phyloP scores from a whole-genome alignment of 2,329 filamentous ascomycete species.

The Fusarium brachygibbosum region DNA sequence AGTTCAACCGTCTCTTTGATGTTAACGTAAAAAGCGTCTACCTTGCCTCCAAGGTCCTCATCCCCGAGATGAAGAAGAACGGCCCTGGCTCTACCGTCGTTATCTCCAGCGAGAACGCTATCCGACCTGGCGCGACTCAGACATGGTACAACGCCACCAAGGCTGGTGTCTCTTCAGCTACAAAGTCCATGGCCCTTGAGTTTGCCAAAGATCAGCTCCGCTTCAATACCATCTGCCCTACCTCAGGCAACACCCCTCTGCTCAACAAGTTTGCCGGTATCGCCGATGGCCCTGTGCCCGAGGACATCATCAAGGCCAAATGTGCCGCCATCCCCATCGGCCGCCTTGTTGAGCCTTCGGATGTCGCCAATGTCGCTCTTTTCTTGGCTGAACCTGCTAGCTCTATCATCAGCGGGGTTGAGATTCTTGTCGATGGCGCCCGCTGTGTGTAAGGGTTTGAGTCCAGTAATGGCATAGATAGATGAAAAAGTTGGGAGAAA shows the following conservation, averaged over 20 bases:
- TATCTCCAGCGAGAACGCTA: constrained; percentile 33
- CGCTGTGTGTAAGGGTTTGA: constrained; percentile 23
- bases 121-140: constrained; percentile 21
- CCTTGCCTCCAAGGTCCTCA: constrained; percentile 28
- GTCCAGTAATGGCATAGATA: no score
- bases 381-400: constrained; percentile 38
- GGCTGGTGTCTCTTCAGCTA: constrained; percentile 29
- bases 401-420: constrained; percentile 37
- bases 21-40: constrained; percentile 32
- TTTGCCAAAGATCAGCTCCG: constrained; percentile 33
- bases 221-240: constrained; percentile 30
- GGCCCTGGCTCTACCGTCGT: constrained; percentile 31
- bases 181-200: constrained; percentile 32
- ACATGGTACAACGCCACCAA: constrained; percentile 36
- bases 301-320: constrained; percentile 35
- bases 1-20: constrained; percentile 22
- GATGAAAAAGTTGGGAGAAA: no score
- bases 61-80: constrained; percentile 36
- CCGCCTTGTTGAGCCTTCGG: constrained; percentile 36
- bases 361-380: constrained; percentile 41
- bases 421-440: constrained; percentile 39
- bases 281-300: constrained; percentile 32
- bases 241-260: constrained; percentile 25
- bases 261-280: constrained; percentile 38
- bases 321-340: constrained; percentile 41